Evolutionary conservation across 345 rosid species (phyloP).

Genomic region (Arabidopsis arenosa): DNA sequence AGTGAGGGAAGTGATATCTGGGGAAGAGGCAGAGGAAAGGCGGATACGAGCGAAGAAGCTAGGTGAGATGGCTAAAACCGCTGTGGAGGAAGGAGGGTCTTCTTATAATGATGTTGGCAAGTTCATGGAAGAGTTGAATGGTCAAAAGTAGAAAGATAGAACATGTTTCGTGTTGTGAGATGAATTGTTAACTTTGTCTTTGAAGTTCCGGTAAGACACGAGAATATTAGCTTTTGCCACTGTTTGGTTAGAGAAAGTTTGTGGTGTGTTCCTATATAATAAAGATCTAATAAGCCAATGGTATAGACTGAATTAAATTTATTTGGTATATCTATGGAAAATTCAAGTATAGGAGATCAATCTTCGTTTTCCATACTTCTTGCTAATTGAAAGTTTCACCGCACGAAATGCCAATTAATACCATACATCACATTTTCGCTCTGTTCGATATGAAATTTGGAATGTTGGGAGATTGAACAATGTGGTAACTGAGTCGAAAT

Average conservation of each 20-base stretch:
- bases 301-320: too few species aligned
- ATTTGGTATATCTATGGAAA: neutral
- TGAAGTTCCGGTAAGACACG: neutral
- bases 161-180: constrained; percentile 21
- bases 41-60: constrained; percentile 29
- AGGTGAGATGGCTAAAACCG: constrained; percentile 40
- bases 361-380: too few species aligned
- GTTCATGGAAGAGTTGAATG: constrained; percentile 36
- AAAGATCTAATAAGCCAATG: neutral
- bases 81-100: constrained; percentile 46
- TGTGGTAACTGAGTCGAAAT: too few species aligned
- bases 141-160: constrained; percentile 11
- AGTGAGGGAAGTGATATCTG: constrained; percentile 37
- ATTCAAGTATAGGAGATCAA: neutral
- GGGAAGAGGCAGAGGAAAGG: constrained; percentile 45
- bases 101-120: constrained; percentile 44
- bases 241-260: neutral
- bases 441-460: neutral
- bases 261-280: neutral
- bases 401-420: neutral
- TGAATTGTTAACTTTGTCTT: constrained; percentile 9
- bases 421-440: neutral
- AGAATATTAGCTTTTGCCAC: neutral
- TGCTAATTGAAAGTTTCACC: neutral
- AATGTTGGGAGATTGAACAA: neutral